phyloP scores from a whole-genome alignment of 805 yeast species.

The Saccharomycopsis selenospora region DNA sequence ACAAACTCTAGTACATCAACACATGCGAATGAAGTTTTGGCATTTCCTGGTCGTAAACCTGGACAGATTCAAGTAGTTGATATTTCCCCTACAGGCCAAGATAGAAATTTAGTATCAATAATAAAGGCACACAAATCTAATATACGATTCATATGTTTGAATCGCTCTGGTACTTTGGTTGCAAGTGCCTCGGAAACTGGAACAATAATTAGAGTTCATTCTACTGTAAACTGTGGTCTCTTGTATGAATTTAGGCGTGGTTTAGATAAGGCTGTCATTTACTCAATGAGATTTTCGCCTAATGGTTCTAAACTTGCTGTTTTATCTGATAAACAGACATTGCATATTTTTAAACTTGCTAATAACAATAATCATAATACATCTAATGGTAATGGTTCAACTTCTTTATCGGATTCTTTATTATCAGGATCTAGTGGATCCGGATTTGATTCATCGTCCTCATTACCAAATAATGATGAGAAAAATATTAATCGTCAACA shows the following conservation, averaged over 20 bases:
- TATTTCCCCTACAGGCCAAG: conserved; percentile 57
- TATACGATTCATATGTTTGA: conserved; percentile 56
- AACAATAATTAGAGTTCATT: conserved; percentile 68
- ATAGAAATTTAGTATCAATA: conserved; percentile 55
- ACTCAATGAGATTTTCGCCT: conserved; percentile 78
- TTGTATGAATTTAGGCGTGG: conserved; percentile 88
- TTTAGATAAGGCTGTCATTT: conserved; percentile 72
- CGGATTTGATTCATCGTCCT: neutral
- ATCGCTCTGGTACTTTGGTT: conserved; percentile 55
- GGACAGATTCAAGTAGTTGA: conserved; percentile 82
- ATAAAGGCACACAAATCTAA: conserved; percentile 70
- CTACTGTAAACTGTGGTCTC: conserved; percentile 58
- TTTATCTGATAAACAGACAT: conserved; percentile 79
- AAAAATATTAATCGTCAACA: conserved; percentile 14
- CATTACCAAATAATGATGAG: neutral
- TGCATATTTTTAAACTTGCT: conserved; percentile 64
- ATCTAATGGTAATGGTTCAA: neutral
- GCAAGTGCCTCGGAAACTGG: conserved; percentile 83
- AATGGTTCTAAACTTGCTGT: conserved; percentile 73
- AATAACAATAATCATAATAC: neutral
- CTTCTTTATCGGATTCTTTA: neutral
- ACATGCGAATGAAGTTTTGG: conserved; percentile 38
- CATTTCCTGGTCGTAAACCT: conserved; percentile 54
- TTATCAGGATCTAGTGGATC: neutral
- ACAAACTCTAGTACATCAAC: neutral